These are phyloP conservation scores for Talaromyces sp. DNA, from an alignment of 2,329 filamentous ascomycete species.

Conservation along the genomic window DNA sequence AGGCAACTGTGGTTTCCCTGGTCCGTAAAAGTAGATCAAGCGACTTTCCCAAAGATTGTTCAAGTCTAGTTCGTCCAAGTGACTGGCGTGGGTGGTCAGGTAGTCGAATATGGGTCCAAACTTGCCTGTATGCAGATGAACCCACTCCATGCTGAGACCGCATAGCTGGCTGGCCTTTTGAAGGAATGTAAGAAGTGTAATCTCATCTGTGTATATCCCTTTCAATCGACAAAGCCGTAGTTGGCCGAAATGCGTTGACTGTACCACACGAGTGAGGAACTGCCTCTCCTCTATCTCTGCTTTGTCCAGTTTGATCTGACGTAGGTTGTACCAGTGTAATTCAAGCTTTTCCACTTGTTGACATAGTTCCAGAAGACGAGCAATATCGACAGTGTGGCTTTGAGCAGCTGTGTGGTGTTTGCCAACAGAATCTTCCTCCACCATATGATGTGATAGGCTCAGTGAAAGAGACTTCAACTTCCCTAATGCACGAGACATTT, in stretches of 20 bases:
- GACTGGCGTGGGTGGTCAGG: background rate
- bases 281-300: background rate
- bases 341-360: background rate
- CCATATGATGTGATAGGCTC: conserved; percentile 3
- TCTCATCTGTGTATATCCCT: background rate
- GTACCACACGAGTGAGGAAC: background rate
- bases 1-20: background rate
- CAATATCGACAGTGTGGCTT: background rate
- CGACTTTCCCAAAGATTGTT: background rate
- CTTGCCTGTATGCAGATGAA: background rate
- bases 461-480: background rate
- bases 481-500: conserved; percentile 1
- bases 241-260: background rate
- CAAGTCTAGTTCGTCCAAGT: background rate
- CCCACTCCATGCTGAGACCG: background rate
- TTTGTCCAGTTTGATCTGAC: background rate
- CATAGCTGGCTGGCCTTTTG: background rate
- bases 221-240: background rate
- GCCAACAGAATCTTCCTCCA: background rate
- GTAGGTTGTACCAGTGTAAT: background rate
- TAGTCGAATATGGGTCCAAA: background rate
- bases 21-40: background rate
- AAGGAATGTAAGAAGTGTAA: background rate
- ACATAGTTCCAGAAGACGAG: background rate
- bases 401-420: background rate